These are phyloP conservation scores for Mrakiaceae sp. DNA, from an alignment of 1,284 basidiomycete species.

Conservation along the genomic window DNA sequence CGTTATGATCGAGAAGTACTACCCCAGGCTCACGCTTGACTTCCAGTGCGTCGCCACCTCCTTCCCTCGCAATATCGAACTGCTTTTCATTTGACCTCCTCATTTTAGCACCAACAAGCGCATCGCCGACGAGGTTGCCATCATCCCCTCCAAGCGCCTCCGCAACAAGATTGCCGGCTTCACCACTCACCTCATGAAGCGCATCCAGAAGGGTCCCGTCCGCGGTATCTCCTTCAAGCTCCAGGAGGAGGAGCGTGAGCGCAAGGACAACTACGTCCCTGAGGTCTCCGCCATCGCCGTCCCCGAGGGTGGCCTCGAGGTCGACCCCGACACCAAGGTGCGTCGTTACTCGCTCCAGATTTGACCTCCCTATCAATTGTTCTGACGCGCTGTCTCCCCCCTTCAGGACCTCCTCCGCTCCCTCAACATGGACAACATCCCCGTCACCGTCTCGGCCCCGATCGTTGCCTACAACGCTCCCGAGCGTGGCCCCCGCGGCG, in stretches of 20 bases:
- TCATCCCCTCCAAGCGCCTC: slow-evolving; percentile 96
- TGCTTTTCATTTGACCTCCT: slow-evolving; percentile 17
- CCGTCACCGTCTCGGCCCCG: slow-evolving; percentile 56
- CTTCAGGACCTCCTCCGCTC: slow-evolving; percentile 66
- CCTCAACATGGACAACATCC: slow-evolving; percentile 83
- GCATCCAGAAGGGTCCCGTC: slow-evolving; percentile 98
- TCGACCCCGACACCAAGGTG: slow-evolving; percentile 86
- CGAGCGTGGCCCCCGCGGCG: slow-evolving; percentile 17
- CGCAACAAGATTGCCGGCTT: slow-evolving; percentile 99
- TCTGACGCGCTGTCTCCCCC: slow-evolving; percentile 1
- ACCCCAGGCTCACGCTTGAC: slow-evolving; percentile 89
- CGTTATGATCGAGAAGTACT: slow-evolving; percentile 99
- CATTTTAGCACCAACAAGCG: slow-evolving; percentile 81
- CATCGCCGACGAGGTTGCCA: slow-evolving; percentile 97
- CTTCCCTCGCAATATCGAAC: not conserved
- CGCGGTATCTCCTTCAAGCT: slow-evolving; percentile 99
- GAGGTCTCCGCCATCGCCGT: slow-evolving; percentile 90
- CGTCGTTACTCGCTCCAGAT: slow-evolving; percentile 24
- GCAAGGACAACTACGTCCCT: slow-evolving; percentile 98
- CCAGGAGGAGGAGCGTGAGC: slow-evolving; percentile 98
- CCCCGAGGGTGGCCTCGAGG: slow-evolving; percentile 56
- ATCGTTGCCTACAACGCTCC: slow-evolving; percentile 44
- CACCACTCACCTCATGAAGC: slow-evolving; percentile 99
- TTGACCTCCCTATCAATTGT: not conserved
- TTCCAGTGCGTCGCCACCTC: slow-evolving; percentile 51